Conservation (phyloP, 192 early-diverging fungal genomes). For the Pilaira anomala region DNA sequence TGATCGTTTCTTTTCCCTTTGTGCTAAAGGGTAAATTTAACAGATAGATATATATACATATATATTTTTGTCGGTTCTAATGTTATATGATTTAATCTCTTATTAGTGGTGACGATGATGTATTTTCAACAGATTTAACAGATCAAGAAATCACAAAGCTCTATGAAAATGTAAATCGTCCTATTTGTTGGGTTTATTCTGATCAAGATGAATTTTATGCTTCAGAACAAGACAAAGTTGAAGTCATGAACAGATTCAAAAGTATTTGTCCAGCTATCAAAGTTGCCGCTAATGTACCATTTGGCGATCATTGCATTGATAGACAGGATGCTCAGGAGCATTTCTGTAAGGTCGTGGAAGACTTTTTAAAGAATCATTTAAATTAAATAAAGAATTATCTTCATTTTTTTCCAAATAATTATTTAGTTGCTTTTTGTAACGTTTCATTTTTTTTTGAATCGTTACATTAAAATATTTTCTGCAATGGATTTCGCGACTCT, state of each 20-base stretch:
- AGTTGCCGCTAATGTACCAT: conserved; percentile 2
- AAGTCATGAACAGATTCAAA: conserved; percentile 17
- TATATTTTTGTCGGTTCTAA: too few relatives aligned
- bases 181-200: conserved; percentile 12
- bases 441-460: too few relatives aligned
- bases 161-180: background rate
- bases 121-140: conserved; percentile 21
- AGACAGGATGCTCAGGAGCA: background rate
- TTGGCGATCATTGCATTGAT: conserved; percentile 3
- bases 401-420: too few relatives aligned
- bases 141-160: conserved; percentile 10
- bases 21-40: conserved; percentile 36
- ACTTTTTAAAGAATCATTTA: conserved; percentile 3
- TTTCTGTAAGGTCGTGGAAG: background rate
- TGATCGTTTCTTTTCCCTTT: conserved; percentile 36
- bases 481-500: too few relatives aligned
- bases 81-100: too few relatives aligned
- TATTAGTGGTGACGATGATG: conserved; percentile 24
- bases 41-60: too few relatives aligned
- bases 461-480: too few relatives aligned
- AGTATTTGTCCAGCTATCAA: conserved; percentile 12
- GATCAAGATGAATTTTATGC: conserved; percentile 11
- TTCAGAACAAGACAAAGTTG: background rate
- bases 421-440: too few relatives aligned
- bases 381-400: background rate